A percentile compares a stretch with the other conserved stretches of the same genome.
These are phyloP conservation scores for Sambucus nigra DNA, from an alignment of 129 eudicot genomes.

Conservation along the genomic window DNA sequence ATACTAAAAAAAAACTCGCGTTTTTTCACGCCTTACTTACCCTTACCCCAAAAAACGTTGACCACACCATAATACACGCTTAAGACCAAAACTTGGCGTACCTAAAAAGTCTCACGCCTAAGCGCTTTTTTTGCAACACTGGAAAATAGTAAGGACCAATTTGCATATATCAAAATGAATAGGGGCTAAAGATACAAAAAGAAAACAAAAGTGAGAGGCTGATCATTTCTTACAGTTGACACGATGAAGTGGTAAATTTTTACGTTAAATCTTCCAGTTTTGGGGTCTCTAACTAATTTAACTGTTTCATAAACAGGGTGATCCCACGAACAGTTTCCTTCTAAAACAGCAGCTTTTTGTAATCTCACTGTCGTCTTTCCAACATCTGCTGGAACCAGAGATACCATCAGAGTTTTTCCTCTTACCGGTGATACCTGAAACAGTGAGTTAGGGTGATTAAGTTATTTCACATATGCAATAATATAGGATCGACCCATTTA, in stretches of 20 bases:
- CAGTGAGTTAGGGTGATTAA: slow-evolving; percentile 1
- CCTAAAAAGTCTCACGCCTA: no score
- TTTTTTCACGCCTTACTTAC: no score
- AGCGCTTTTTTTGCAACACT: no score
- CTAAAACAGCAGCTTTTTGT: slow-evolving; percentile 46
- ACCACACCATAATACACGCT: no score
- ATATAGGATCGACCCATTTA: not conserved
- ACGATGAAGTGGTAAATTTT: slow-evolving; percentile 67
- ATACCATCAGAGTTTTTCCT: slow-evolving; percentile 65
- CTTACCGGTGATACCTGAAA: slow-evolving; percentile 75
- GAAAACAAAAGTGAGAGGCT: no score
- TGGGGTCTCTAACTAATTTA: slow-evolving; percentile 50
- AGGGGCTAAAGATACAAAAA: no score
- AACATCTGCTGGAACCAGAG: slow-evolving; percentile 75
- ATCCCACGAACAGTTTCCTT: no score
- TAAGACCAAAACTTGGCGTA: no score
- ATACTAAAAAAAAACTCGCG: no score
- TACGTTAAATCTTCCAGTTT: slow-evolving; percentile 57
- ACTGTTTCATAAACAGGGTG: slow-evolving; percentile 74
- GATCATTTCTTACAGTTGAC: slow-evolving; percentile 45
- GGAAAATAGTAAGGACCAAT: no score
- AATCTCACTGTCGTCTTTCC: slow-evolving; percentile 79
- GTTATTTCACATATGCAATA: not conserved
- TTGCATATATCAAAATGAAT: no score
- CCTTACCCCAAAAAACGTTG: no score